Evolutionary conservation across 345 rosid species (phyloP).

Genomic region (Hypericum perforatum): DNA sequence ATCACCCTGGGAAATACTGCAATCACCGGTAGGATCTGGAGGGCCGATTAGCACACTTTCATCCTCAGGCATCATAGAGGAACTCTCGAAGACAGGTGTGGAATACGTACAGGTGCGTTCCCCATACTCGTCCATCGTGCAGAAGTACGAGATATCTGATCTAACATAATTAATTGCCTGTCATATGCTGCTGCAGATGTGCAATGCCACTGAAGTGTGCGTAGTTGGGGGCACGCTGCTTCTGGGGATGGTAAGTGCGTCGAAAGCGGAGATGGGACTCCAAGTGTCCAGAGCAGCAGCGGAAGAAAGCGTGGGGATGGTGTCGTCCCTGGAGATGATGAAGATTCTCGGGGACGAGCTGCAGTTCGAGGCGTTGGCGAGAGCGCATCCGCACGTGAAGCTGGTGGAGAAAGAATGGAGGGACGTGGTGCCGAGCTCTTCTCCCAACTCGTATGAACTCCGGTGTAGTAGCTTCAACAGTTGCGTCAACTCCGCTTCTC

Average conservation of each 20-base stretch:
- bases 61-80: slow-evolving; percentile 36
- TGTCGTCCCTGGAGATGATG: slow-evolving; percentile 37
- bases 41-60: slow-evolving; percentile 56
- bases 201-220: slow-evolving; percentile 13
- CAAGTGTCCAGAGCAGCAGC: slow-evolving; percentile 27
- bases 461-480: slow-evolving; percentile 43
- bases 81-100: slow-evolving; percentile 46
- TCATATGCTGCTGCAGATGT: slow-evolving; percentile 34
- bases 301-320: slow-evolving; percentile 33
- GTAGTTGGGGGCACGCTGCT: slow-evolving; percentile 28
- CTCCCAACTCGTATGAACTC: slow-evolving; percentile 53
- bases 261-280: slow-evolving; percentile 48
- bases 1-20: slow-evolving; percentile 86
- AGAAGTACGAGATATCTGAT: too few relatives aligned
- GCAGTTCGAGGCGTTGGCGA: slow-evolving; percentile 31
- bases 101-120: slow-evolving; percentile 52
- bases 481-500: slow-evolving; percentile 37
- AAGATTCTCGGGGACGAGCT: slow-evolving; percentile 35
- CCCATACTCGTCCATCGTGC: too few relatives aligned
- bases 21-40: slow-evolving; percentile 73
- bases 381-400: slow-evolving; percentile 39
- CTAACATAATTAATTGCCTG: background rate
- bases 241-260: slow-evolving; percentile 36
- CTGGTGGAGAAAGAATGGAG: slow-evolving; percentile 59
- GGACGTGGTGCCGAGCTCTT: slow-evolving; percentile 34